Evolutionary conservation across 768 basidiomycete species (phyloP), one percentile per base, ranked within the genome.

Genomic region (Gymnopilus dilepis): DNA sequence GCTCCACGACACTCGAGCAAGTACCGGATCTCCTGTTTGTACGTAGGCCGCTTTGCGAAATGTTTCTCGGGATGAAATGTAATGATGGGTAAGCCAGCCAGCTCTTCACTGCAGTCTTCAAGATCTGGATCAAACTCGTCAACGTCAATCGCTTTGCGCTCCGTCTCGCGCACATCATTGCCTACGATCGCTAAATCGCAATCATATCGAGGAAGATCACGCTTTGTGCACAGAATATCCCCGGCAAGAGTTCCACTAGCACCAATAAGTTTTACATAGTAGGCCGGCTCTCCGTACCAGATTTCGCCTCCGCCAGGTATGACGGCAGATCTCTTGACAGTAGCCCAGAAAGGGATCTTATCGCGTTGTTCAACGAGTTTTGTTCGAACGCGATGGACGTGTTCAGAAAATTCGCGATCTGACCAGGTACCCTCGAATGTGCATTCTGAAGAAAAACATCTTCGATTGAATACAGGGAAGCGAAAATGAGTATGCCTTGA

Each of bases 21-120:
- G 58, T 59, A 59, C 6, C 24, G 30, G 47, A 59, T 50, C 15
- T 59, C 58, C 37, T 59, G 43, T 47, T 59, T 59, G 33, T 59
- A 59, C 24, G 58, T 59, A 17, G 58, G 58, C 13, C 2, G 15
- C 58, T 59, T 59, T 4, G 31, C 22, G 22, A 50, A 51, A 40
- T 59, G 58, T 15, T 59, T 48, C n/a, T 59, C 47, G n/a, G 33
- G 6, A 24, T 59, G 31, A 31, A 40, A 56, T 40, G 54, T 31
- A 30, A 56, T 40, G 37, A 41, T 12, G 38, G 55, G 55, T 41
- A 56, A 56, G 2, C 19, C 19, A 7, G 40, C 40, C 17, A 6
- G 17, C 19, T 41, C 40, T 6, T 41, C 40, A 17, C 40, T 41
- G 15, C 6, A 41, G 40, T 41, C 40, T 3, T 41, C 40, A n/a